A percentile compares a stretch with the other conserved stretches of the same genome.
Evolutionary conservation across 345 rosid species (phyloP).

Genomic region (Murraya koenigii): DNA sequence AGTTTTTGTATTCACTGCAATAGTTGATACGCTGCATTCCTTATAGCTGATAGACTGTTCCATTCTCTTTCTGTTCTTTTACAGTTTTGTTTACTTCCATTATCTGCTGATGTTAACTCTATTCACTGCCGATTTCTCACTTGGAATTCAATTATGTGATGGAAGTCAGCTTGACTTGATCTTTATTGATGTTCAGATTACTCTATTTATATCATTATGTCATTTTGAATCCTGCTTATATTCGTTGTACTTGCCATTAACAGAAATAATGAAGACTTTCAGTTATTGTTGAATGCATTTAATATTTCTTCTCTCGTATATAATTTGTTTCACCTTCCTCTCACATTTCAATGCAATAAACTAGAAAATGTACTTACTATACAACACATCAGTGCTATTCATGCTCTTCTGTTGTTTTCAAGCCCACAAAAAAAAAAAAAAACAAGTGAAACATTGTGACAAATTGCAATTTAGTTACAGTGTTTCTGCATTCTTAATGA

Average conservation of each 20-base stretch:
- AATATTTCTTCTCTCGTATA: background rate
- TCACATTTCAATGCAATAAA: background rate
- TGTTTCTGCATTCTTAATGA: constrained; percentile 12
- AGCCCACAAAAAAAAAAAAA: background rate
- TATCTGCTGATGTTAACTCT: background rate
- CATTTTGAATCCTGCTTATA: background rate
- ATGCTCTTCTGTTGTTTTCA: background rate
- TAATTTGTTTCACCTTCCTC: background rate
- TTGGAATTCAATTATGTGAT: background rate
- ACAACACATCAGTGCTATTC: background rate
- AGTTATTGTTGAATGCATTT: background rate
- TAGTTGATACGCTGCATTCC: background rate
- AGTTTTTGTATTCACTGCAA: background rate
- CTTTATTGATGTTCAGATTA: background rate
- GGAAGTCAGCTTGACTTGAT: background rate
- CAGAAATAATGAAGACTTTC: background rate
- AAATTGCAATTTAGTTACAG: background rate
- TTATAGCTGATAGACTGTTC: background rate
- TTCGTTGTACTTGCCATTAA: background rate
- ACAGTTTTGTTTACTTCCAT: background rate
- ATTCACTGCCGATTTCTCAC: background rate
- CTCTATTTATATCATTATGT: background rate
- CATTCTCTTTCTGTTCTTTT: background rate
- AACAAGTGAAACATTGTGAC: background rate
- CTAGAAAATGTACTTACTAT: background rate